phyloP scores from a whole-genome alignment of 2,329 filamentous ascomycete genomes.

The Calycina marina region DNA sequence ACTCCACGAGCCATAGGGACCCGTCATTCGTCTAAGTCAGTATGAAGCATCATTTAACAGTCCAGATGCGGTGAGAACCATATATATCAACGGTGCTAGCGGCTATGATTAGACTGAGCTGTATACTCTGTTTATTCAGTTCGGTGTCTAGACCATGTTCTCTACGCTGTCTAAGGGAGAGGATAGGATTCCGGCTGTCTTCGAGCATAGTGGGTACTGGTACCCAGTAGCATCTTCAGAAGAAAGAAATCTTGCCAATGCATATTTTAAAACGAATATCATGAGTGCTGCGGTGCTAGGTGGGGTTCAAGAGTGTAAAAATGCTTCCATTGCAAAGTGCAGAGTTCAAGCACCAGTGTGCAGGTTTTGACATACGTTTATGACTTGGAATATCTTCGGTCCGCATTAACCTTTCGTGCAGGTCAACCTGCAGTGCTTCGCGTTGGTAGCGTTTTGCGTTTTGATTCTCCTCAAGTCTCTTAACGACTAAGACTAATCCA shows the following conservation, averaged over 20 bases:
- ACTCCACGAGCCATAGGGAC: slow-evolving; percentile 40
- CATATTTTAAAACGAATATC: slow-evolving; percentile 55
- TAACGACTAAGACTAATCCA: too few species aligned
- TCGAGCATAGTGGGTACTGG: too few species aligned
- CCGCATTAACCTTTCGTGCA: slow-evolving; percentile 1
- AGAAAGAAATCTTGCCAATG: slow-evolving; percentile 49
- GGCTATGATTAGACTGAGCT: slow-evolving; percentile 53
- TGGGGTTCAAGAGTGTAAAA: slow-evolving; percentile 43
- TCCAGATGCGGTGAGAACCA: slow-evolving; percentile 41
- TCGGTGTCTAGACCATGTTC: slow-evolving; percentile 25
- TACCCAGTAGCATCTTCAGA: slow-evolving; percentile 45
- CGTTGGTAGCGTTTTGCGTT: slow-evolving; percentile 33
- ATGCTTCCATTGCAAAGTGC: too few species aligned
- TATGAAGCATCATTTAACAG: slow-evolving; percentile 46
- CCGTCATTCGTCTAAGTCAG: slow-evolving; percentile 41
- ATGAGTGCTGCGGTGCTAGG: slow-evolving; percentile 38
- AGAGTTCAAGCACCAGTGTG: too few species aligned
- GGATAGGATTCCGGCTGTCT: slow-evolving; percentile 13
- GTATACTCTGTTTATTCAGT: slow-evolving; percentile 45
- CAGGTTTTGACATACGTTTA: too few species aligned
- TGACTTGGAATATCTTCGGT: too few species aligned
- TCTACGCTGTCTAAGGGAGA: slow-evolving; percentile 21
- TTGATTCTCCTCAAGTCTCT: too few species aligned
- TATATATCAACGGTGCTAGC: slow-evolving; percentile 45
- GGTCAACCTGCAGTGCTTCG: slow-evolving; percentile 43